Conservation (phyloP, 2,329 filamentous ascomycete species). For the Leptosphaerulina australis region DNA sequence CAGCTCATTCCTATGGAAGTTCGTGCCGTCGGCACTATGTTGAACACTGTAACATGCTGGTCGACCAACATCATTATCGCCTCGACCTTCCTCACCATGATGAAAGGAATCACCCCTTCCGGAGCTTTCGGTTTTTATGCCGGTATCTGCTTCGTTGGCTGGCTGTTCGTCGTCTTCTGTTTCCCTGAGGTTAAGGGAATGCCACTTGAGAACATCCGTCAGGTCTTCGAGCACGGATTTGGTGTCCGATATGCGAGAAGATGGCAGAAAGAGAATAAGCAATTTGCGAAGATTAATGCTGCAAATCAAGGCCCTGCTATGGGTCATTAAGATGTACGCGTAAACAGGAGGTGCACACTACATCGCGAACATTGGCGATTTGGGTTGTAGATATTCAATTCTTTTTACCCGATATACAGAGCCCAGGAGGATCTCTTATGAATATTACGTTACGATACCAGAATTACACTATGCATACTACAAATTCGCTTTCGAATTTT, state of each 20-base stretch:
- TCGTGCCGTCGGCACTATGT: slow-evolving; percentile 48
- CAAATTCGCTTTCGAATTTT: slow-evolving; percentile 15
- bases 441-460: slow-evolving; percentile 2
- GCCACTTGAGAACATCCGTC: slow-evolving; percentile 45
- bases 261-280: slow-evolving; percentile 49
- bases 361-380: neutral
- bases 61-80: slow-evolving; percentile 46
- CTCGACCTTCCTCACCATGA: slow-evolving; percentile 49
- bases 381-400: no score
- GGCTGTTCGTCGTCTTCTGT: slow-evolving; percentile 46
- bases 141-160: slow-evolving; percentile 46
- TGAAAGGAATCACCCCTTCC: slow-evolving; percentile 47
- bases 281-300: slow-evolving; percentile 37
- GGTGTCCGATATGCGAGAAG: slow-evolving; percentile 43
- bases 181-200: slow-evolving; percentile 47
- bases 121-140: slow-evolving; percentile 50
- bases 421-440: slow-evolving; percentile 2
- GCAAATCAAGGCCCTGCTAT: slow-evolving; percentile 27
- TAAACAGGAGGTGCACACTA: neutral
- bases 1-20: slow-evolving; percentile 48
- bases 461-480: neutral
- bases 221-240: slow-evolving; percentile 47
- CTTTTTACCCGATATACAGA: neutral
- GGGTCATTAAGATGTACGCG: slow-evolving; percentile 24
- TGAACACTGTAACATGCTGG: slow-evolving; percentile 44